These are phyloP conservation scores for Gelatoporia subvermispora DNA, from an alignment of 768 basidiomycete genomes.

Conservation along the genomic window DNA sequence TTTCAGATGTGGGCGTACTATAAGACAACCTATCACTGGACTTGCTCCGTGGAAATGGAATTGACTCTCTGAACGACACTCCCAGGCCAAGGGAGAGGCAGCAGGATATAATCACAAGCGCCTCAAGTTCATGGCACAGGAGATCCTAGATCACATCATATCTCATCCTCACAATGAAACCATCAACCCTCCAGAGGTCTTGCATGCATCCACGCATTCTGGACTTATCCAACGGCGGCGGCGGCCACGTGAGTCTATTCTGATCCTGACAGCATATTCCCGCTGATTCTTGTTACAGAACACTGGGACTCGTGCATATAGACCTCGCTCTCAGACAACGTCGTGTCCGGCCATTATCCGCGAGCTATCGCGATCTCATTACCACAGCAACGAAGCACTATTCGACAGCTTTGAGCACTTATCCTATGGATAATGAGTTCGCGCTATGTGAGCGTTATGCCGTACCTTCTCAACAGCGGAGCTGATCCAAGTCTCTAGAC, in stretches of 20 bases:
- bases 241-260: conserved; percentile 8
- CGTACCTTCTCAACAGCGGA: too few relatives aligned
- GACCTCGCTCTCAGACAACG: too few relatives aligned
- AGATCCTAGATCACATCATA: background rate
- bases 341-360: background rate
- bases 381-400: background rate
- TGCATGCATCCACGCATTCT: conserved; percentile 1
- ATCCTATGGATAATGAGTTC: conserved; percentile 9
- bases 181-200: background rate
- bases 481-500: too few relatives aligned
- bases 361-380: too few relatives aligned
- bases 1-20: conserved; percentile 29
- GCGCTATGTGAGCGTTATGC: background rate
- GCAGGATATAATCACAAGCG: background rate
- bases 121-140: background rate
- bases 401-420: background rate
- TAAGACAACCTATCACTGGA: conserved; percentile 18
- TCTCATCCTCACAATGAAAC: background rate
- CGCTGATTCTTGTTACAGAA: background rate
- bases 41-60: background rate
- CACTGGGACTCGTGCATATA: background rate
- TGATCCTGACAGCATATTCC: background rate
- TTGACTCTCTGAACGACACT: background rate
- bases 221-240: conserved; percentile 1
- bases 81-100: background rate